Percentiles rank a stretch among this genome's conserved stretches.
Conservation (phyloP, 352 stramenopile genomes). For the Phytophthora ohioensis region DNA sequence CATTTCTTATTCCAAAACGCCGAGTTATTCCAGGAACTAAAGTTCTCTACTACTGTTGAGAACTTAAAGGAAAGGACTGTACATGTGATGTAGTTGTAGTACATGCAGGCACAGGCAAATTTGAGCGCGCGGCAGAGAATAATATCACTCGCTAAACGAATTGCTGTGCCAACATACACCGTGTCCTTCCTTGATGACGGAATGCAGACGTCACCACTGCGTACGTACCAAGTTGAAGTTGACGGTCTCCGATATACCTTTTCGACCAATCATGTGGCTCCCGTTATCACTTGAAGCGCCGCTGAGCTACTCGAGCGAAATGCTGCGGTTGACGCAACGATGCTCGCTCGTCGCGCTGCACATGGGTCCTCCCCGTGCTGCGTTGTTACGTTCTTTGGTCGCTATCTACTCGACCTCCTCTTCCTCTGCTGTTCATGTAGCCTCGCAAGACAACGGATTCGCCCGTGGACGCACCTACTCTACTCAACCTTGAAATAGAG, state of each 20-base stretch:
- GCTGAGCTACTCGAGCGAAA: background rate
- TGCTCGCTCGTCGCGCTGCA: background rate
- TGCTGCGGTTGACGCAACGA: conserved; percentile 16
- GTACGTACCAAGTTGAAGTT: background rate
- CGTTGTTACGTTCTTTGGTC: conserved; percentile 2
- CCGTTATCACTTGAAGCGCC: conserved; percentile 18
- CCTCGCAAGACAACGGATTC: conserved; percentile 42
- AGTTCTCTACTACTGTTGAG: too few relatives aligned
- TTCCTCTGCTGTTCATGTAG: conserved; percentile 9
- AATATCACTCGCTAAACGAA: too few relatives aligned
- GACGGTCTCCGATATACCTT: background rate
- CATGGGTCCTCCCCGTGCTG: background rate
- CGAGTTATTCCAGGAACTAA: too few relatives aligned
- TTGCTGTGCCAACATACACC: too few relatives aligned
- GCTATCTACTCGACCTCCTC: conserved; percentile 17
- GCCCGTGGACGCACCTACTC: conserved; percentile 22
- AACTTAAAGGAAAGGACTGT: too few relatives aligned
- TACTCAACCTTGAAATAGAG: too few relatives aligned
- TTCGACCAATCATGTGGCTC: conserved; percentile 7
- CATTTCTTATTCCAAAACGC: too few relatives aligned
- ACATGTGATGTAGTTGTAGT: too few relatives aligned
- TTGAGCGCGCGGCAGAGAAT: too few relatives aligned
- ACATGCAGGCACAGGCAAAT: too few relatives aligned
- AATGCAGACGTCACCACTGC: background rate
- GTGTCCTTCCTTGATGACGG: too few relatives aligned